Evolutionary conservation across 2,329 filamentous ascomycete genomes (phyloP).

Genomic region (Neurospora sp.): DNA sequence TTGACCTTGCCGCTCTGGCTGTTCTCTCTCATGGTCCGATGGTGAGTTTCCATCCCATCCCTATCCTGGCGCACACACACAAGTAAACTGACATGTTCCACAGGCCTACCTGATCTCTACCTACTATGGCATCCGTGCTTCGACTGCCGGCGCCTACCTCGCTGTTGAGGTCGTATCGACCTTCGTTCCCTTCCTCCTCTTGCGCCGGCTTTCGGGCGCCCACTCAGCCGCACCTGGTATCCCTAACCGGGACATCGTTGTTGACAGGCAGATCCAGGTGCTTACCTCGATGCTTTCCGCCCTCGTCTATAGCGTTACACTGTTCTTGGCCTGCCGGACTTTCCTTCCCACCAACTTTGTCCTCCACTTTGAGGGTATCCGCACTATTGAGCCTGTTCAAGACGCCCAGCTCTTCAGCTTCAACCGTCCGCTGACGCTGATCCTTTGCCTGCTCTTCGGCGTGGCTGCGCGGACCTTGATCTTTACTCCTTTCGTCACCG

Average conservation of each 20-base stretch:
- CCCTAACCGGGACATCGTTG: slow-evolving; percentile 54
- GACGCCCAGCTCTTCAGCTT: slow-evolving; percentile 47
- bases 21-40: slow-evolving; percentile 66
- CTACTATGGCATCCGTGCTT: slow-evolving; percentile 63
- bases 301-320: slow-evolving; percentile 61
- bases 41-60: slow-evolving; percentile 31
- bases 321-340: slow-evolving; percentile 59
- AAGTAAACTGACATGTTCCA: slow-evolving; percentile 7
- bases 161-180: slow-evolving; percentile 59
- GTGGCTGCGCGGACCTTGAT: slow-evolving; percentile 66
- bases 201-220: slow-evolving; percentile 56
- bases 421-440: slow-evolving; percentile 44
- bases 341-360: slow-evolving; percentile 66
- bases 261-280: slow-evolving; percentile 50
- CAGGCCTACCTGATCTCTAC: slow-evolving; percentile 63
- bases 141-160: slow-evolving; percentile 51
- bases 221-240: slow-evolving; percentile 47
- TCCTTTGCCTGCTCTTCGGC: slow-evolving; percentile 45
- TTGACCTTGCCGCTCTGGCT: slow-evolving; percentile 55
- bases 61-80: slow-evolving; percentile 2
- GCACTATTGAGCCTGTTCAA: slow-evolving; percentile 58
- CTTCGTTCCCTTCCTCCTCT: slow-evolving; percentile 62
- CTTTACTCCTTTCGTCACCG: slow-evolving; percentile 57
- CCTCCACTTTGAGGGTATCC: slow-evolving; percentile 62
- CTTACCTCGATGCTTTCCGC: slow-evolving; percentile 60